Evolutionary conservation across 352 stramenopile genomes (phyloP).

Genomic region (Phytophthora brassicae): DNA sequence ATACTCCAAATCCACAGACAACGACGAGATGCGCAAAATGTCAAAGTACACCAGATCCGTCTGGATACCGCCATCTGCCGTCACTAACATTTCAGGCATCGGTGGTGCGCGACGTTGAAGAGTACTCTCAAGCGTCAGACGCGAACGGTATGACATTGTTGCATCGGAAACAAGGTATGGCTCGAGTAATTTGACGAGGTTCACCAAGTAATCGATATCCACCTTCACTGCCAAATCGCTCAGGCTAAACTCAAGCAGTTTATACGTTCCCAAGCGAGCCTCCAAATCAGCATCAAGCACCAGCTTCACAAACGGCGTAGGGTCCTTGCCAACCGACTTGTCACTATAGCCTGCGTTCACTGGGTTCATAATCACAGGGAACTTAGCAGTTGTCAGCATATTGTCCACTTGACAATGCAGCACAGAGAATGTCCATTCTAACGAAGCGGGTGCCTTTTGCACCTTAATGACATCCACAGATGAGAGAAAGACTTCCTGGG

Average conservation of each 20-base stretch:
- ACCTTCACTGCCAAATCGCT: slow-evolving; percentile 75
- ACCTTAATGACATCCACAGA: slow-evolving; percentile 79
- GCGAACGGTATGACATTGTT: slow-evolving; percentile 57
- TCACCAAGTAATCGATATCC: slow-evolving; percentile 86
- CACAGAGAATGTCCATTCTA: slow-evolving; percentile 78
- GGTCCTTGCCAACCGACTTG: slow-evolving; percentile 57
- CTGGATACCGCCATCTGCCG: slow-evolving; percentile 65
- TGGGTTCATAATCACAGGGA: slow-evolving; percentile 84
- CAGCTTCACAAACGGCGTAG: slow-evolving; percentile 67
- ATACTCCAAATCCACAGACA: slow-evolving; percentile 80
- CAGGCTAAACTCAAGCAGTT: slow-evolving; percentile 75
- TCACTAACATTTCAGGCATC: slow-evolving; percentile 56
- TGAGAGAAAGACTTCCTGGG: slow-evolving; percentile 83
- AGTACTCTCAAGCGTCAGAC: slow-evolving; percentile 59
- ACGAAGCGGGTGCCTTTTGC: slow-evolving; percentile 65
- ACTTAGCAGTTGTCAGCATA: slow-evolving; percentile 81
- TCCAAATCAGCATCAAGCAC: slow-evolving; percentile 75
- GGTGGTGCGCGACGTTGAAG: slow-evolving; percentile 62
- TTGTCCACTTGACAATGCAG: slow-evolving; percentile 86
- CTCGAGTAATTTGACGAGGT: slow-evolving; percentile 78
- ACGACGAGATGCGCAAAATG: slow-evolving; percentile 68
- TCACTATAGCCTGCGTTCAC: slow-evolving; percentile 80
- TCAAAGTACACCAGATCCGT: slow-evolving; percentile 86
- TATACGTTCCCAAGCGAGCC: slow-evolving; percentile 81
- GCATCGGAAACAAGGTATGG: slow-evolving; percentile 76